Evolutionary conservation across 768 basidiomycete species (phyloP).

Genomic region (Kwoniella mangroviensis): DNA sequence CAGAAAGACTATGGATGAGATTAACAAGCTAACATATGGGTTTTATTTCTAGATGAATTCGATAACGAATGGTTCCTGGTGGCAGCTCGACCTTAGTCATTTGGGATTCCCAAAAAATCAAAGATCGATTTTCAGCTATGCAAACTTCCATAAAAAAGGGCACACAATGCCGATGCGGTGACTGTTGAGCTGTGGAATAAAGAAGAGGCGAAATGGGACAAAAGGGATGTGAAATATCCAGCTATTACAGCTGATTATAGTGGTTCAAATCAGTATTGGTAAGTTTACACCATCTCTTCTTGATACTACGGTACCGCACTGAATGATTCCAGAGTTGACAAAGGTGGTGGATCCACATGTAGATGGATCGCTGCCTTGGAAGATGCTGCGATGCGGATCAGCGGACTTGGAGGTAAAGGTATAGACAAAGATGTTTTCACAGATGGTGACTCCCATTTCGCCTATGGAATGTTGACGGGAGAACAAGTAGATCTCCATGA

Average conservation of each 20-base stretch:
- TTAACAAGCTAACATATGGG: too few relatives aligned
- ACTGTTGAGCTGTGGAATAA: neutral
- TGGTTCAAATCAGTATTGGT: constrained; percentile 7
- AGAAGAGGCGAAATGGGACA: neutral
- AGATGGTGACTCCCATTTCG: neutral
- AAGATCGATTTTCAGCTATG: neutral
- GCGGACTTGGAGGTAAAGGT: neutral
- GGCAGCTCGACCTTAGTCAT: neutral
- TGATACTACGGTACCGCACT: too few relatives aligned
- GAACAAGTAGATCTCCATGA: neutral
- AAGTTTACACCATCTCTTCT: neutral
- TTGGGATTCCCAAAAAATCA: neutral
- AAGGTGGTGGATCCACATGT: neutral
- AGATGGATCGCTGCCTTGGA: constrained; percentile 6
- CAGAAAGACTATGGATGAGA: too few relatives aligned
- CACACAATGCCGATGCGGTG: neutral
- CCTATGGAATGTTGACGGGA: neutral
- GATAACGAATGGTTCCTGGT: constrained; percentile 1
- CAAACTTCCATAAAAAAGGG: neutral
- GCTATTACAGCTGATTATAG: constrained; percentile 2
- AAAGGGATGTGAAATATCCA: neutral
- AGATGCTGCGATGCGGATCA: neutral
- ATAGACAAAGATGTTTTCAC: neutral
- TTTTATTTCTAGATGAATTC: neutral
- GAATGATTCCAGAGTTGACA: too few relatives aligned